Evolutionary conservation across 2,329 filamentous ascomycete genomes (phyloP).

Genomic region (Colletotrichum neosansevieriae): DNA sequence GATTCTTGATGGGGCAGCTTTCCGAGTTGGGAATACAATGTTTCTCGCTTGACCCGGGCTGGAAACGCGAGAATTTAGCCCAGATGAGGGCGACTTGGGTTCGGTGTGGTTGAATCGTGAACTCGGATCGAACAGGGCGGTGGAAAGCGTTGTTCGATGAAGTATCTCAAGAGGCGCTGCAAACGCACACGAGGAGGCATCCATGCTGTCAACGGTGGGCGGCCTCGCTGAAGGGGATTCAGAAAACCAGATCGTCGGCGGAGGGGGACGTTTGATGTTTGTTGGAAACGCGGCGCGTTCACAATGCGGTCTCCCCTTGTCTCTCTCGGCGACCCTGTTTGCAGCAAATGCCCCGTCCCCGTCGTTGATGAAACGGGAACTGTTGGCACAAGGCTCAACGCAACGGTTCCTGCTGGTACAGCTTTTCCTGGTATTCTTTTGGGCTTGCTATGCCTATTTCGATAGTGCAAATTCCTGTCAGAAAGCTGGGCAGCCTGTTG

Average conservation of each 20-base stretch:
- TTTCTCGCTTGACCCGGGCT: conserved; percentile 34
- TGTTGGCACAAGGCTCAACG: conserved; percentile 23
- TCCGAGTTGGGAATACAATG: conserved; percentile 36
- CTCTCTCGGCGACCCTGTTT: neutral
- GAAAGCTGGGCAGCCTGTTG: conserved; percentile 24
- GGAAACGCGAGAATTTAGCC: conserved; percentile 22
- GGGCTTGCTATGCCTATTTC: conserved; percentile 9
- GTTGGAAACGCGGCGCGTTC: conserved; percentile 26
- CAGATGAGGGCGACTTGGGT: conserved; percentile 16
- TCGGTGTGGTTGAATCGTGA: conserved; percentile 26
- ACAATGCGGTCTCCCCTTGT: conserved; percentile 14
- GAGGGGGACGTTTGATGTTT: conserved; percentile 31
- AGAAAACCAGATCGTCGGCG: conserved; percentile 9
- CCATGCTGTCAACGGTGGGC: conserved; percentile 1
- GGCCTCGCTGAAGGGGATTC: neutral
- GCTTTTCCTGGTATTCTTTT: neutral
- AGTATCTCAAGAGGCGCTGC: neutral
- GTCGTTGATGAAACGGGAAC: conserved; percentile 22
- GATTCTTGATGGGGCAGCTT: conserved; percentile 34
- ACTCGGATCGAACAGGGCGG: conserved; percentile 9
- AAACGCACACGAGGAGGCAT: neutral
- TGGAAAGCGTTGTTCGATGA: neutral
- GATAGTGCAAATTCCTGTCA: conserved; percentile 10
- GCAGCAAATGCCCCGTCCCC: conserved; percentile 19
- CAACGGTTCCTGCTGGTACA: conserved; percentile 7